These are phyloP conservation scores for Teunomyces pallodes DNA, from an alignment of 805 yeast species.

Conservation along the genomic window DNA sequence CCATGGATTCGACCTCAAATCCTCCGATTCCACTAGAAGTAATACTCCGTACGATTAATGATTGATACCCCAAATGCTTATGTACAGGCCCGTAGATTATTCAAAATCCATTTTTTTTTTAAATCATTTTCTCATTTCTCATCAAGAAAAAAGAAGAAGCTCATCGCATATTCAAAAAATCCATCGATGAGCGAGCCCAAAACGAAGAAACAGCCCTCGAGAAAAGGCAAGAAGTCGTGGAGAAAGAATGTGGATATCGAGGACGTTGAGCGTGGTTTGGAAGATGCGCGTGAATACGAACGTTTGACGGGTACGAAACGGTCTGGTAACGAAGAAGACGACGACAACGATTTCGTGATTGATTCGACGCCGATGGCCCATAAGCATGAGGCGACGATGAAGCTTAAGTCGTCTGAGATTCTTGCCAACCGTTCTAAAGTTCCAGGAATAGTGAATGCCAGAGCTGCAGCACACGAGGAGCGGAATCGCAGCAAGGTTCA, in stretches of 20 bases:
- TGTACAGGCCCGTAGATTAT: neutral
- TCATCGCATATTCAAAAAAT: neutral
- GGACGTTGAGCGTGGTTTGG: conserved; percentile 72
- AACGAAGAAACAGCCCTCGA: conserved; percentile 66
- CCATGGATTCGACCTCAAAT: conserved; percentile 2
- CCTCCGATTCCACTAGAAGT: neutral
- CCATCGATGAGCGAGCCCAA: conserved; percentile 2
- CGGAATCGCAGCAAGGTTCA: conserved; percentile 44
- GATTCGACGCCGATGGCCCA: conserved; percentile 33
- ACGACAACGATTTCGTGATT: conserved; percentile 34
- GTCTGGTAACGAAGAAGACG: conserved; percentile 44
- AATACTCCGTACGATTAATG: conserved; percentile 1
- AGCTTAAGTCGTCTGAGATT: conserved; percentile 65
- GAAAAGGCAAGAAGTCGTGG: conserved; percentile 94
- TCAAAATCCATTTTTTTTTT: neutral
- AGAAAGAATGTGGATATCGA: conserved; percentile 86
- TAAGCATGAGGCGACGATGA: conserved; percentile 13
- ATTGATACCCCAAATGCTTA: neutral
- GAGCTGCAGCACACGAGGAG: conserved; percentile 6
- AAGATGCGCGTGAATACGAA: conserved; percentile 61
- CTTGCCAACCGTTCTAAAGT: conserved; percentile 71
- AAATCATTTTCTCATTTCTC: neutral
- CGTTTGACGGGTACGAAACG: conserved; percentile 48
- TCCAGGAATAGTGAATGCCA: conserved; percentile 47
- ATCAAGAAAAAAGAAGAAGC: neutral